Conservation (phyloP, 2,329 filamentous ascomycete species). For the Cladosporium sp. region DNA sequence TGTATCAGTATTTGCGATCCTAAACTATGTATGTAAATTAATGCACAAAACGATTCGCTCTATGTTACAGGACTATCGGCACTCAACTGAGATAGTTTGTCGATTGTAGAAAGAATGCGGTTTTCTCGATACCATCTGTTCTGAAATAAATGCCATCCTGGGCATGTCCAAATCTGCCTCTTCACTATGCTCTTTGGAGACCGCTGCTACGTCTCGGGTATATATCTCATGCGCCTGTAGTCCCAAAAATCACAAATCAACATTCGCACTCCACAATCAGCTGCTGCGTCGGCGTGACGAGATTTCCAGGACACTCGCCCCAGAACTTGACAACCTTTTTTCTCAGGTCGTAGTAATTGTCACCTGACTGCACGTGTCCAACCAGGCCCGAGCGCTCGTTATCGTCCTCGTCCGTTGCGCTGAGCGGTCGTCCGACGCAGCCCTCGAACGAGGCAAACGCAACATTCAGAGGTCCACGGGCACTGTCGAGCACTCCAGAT, state of each 20-base stretch:
- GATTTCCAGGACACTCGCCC: slow-evolving; percentile 7
- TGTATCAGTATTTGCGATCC: background rate
- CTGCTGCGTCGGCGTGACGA: slow-evolving; percentile 9
- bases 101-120: background rate
- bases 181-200: background rate
- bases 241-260: background rate
- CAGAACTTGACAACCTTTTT: slow-evolving; percentile 8
- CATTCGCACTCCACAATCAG: slow-evolving; percentile 9
- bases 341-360: slow-evolving; percentile 12
- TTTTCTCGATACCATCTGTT: background rate
- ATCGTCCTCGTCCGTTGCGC: background rate
- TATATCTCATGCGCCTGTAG: background rate
- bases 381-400: slow-evolving; percentile 6
- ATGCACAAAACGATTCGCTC: background rate
- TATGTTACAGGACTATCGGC: background rate
- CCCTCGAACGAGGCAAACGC: slow-evolving; percentile 12
- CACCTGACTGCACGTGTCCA: slow-evolving; percentile 11
- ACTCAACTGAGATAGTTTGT: background rate
- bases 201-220: background rate
- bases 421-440: slow-evolving; percentile 5
- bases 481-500: background rate
- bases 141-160: background rate
- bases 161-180: background rate
- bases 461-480: background rate
- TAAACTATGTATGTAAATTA: background rate